phyloP scores from a whole-genome alignment of 345 rosid genomes.

The Ailanthus altissimus region DNA sequence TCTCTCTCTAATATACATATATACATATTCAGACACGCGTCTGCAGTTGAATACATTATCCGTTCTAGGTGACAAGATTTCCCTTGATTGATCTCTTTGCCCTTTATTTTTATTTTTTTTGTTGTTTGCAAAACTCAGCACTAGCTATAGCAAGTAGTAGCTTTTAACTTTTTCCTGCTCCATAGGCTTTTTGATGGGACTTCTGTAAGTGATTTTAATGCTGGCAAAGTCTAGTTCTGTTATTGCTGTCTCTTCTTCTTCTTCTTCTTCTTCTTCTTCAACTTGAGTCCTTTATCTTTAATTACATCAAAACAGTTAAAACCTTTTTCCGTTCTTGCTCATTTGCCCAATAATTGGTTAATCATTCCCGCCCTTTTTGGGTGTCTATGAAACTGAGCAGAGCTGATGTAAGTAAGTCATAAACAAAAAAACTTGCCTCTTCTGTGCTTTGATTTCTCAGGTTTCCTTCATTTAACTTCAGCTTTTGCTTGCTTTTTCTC shows the following conservation, averaged over 20 bases:
- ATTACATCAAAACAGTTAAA: background rate
- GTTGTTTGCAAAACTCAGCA: background rate
- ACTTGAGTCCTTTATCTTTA: constrained; percentile 2
- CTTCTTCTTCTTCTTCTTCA: constrained; percentile 15
- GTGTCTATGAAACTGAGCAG: constrained; percentile 22
- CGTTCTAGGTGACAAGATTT: constrained; percentile 19
- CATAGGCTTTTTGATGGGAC: background rate
- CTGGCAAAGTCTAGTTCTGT: constrained; percentile 17
- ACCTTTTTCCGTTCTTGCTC: constrained; percentile 15
- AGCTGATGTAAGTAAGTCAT: constrained; percentile 18
- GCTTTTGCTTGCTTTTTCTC: background rate
- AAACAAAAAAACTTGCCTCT: constrained; percentile 26
- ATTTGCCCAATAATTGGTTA: constrained; percentile 5
- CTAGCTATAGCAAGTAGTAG: background rate
- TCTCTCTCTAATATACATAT: background rate
- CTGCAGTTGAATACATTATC: constrained; percentile 37
- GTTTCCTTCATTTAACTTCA: constrained; percentile 24
- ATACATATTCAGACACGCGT: background rate
- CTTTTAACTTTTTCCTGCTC: background rate
- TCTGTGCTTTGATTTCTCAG: constrained; percentile 34
- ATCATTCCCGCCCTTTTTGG: constrained; percentile 11
- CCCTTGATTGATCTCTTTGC: background rate
- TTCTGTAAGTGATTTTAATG: constrained; percentile 23
- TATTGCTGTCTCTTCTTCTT: constrained; percentile 3
- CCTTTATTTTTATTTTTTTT: background rate